Base-by-base conservation (phyloP, 2,329 filamentous ascomycete species). In the Rachicladosporium sp. region DNA sequence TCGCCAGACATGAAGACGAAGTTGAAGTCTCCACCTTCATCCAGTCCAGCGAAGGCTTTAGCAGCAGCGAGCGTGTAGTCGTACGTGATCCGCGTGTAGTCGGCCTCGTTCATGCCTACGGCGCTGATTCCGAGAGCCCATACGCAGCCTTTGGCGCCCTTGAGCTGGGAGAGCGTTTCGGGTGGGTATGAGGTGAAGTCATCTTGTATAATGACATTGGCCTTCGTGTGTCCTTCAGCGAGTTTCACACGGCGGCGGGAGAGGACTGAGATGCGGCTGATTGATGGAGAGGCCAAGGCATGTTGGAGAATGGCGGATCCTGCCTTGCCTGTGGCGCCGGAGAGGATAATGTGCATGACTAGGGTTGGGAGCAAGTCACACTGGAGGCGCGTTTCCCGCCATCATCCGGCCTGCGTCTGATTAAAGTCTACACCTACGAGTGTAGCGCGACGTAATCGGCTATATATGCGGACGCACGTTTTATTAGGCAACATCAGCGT, bases 1-100 rank as follows among this genome's bases (percentile, higher is more conserved):
- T 66, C 61, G 36, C 78, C 80, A 0, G 81, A 86, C 23, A 87
- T 71, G 52, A 77, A 81, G 46, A 86, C 67, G 56, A 86, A 87
- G 37, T 74, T 74, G 58, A 86, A 78, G 23, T 36, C 15, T 4
- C 32, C 32, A 6, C 75, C 71, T 31, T 66, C 59, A 2, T 68
- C 60, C 9, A 78, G 58, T 0, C 56, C 56, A 1, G 67, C 56
- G 50, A 83, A 79, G 9, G 77, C 74, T 43, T 68, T 64, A 1
- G 78, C 80, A 0, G 78, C 79, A 2, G 68, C 71, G 1, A 85
- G 53, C 1, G 81, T 59, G 53, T 77, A 85, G 53, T 76, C 71
- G 43, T 75, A 68, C 0, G 81, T 86, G 53, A 87, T 82, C 37
- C 70, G 69, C 33, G 75, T 62, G 52, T 86, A 86, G 11, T 48